These are phyloP conservation scores for Plectosphaerella plurivora DNA, from an alignment of 2,329 filamentous ascomycete genomes.

Conservation along the genomic window DNA sequence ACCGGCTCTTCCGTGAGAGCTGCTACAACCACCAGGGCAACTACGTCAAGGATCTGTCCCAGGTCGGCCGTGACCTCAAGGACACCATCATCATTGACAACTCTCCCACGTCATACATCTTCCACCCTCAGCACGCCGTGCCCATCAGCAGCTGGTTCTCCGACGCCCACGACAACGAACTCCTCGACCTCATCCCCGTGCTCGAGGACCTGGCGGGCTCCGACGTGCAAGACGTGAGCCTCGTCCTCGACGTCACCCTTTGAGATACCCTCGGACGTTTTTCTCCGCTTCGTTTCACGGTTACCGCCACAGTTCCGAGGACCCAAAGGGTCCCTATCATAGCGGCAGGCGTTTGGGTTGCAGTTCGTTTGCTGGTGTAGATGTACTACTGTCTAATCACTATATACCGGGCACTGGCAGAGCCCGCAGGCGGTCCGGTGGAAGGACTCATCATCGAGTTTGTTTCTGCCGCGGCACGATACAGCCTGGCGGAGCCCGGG, in stretches of 20 bases:
- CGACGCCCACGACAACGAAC: conserved; percentile 97
- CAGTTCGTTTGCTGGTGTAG: conserved; percentile 39
- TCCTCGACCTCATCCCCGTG: conserved; percentile 94
- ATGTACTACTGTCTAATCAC: conserved; percentile 48
- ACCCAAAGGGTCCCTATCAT: conserved; percentile 30
- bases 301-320: conserved; percentile 12
- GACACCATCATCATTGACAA: conserved; percentile 99
- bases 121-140: conserved; percentile 97
- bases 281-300: conserved; percentile 23
- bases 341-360: conserved; percentile 53
- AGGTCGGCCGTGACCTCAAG: conserved; percentile 90
- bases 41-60: conserved; percentile 98
- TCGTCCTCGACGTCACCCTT: conserved; percentile 89
- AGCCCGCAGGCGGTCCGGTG: neutral
- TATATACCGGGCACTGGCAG: conserved; percentile 31
- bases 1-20: conserved; percentile 93
- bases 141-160: conserved; percentile 99
- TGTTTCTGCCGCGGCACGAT: too few species aligned
- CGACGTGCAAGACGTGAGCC: conserved; percentile 90
- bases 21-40: conserved; percentile 99
- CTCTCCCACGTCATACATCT: conserved; percentile 98
- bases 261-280: conserved; percentile 36
- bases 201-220: conserved; percentile 90
- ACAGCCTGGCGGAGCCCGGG: too few species aligned
- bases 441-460: conserved; percentile 8